Evolutionary conservation across 192 early-diverging fungal species (phyloP), one percentile per base, ranked within the genome.

Genomic region (Rhizophagus clarus): DNA sequence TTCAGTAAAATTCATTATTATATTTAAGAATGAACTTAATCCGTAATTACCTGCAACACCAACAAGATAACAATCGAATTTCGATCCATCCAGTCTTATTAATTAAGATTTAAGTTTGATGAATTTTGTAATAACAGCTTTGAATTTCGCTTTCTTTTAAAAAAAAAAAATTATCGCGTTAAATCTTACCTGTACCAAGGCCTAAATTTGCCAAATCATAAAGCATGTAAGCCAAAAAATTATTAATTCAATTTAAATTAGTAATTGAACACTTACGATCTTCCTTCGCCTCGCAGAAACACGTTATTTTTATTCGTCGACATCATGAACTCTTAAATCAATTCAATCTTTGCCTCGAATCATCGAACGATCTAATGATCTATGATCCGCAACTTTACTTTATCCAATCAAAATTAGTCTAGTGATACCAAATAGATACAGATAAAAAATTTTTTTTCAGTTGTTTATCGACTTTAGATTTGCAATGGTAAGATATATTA

Each of bases 51-150:
- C 94, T 74, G 92, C 94, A 72, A 95, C 88, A 68, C 93, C 93
- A 49, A 95, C 89, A 40, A 95, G 84, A 80, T 94, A 95, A 29
- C 88, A 86, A 17, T 88, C 85, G 49, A 86, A 83, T 81, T 90
- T 92, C 37, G 84, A 87, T 45, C 94, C 94, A 82, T 92, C 87
- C 8, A 72, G 63, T 79, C 88, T 89, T 80, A 28, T 66, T 22
- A 82, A 74, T 74, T 11, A 37, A 4, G 22, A 72, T 22, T 12
- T 31, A 74, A 77, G 15, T 20, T 42, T 64, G n/a, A n/a, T 22
- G 26, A 26, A 34, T 40, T 24, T 49, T 66, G 17, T 29, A 28
- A 40, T 67, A 31, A 42, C 26, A 28, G 6, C 3, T 45, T 22
- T 47, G 17, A 15, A 2, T 34, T 12, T 3, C 34, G 2, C 31